Conservation (phyloP, 805 yeast genomes). For the Wickerhamomyces rabaulensis region DNA sequence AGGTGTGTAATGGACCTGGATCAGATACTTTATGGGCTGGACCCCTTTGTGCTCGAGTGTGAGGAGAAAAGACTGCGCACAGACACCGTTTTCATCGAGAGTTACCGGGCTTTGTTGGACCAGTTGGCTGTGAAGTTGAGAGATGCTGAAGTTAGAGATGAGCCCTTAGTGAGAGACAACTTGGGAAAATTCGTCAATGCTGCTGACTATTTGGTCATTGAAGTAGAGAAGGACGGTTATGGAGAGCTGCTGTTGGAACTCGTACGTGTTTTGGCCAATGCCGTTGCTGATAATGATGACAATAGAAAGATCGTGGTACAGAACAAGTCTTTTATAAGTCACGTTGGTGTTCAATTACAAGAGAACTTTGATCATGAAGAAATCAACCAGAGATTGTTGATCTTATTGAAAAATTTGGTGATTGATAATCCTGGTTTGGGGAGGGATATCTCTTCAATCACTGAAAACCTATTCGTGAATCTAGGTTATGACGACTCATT, state of each 20-base stretch:
- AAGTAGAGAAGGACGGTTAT: neutral
- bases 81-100: conserved; percentile 17
- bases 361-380: conserved; percentile 20
- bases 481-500: conserved; percentile 9
- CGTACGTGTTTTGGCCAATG: conserved; percentile 21
- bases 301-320: conserved; percentile 14
- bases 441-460: conserved; percentile 8
- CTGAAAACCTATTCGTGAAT: conserved; percentile 10
- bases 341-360: conserved; percentile 7
- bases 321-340: conserved; percentile 5
- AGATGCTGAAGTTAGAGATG: conserved; percentile 11
- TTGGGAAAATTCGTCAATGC: conserved; percentile 12
- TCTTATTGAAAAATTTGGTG: conserved; percentile 16
- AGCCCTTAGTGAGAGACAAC: conserved; percentile 11
- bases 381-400: conserved; percentile 13
- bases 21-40: conserved; percentile 21
- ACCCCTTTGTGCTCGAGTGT: conserved; percentile 17
- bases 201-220: conserved; percentile 8
- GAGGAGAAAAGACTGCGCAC: conserved; percentile 4
- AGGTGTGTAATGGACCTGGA: conserved; percentile 18
- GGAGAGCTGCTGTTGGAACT: conserved; percentile 13
- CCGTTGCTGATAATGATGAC: conserved; percentile 21
- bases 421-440: conserved; percentile 15
- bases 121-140: conserved; percentile 20
- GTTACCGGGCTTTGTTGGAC: conserved; percentile 18